Conservation (phyloP, 2,329 filamentous ascomycete species). For the Cladorrhinum sp. region DNA sequence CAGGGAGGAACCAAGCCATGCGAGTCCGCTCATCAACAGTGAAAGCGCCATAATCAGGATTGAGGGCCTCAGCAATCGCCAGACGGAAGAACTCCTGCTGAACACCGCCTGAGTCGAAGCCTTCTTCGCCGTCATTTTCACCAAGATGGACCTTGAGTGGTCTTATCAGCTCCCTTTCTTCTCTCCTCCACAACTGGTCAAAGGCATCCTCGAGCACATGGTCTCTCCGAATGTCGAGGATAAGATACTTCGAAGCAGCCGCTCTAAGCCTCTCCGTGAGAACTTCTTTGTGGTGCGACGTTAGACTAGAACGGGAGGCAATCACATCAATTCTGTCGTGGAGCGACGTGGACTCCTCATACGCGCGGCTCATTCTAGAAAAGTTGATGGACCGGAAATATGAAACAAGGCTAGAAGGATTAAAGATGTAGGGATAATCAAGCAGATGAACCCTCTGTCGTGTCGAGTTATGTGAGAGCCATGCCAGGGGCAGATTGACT, state of each 20-base stretch:
- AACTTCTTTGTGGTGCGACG: conserved; percentile 57
- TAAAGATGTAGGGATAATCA: conserved; percentile 78
- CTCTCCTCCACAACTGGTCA: conserved; percentile 84
- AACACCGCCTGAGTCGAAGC: conserved; percentile 89
- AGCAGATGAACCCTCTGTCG: conserved; percentile 70
- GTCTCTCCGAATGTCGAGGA: conserved; percentile 66
- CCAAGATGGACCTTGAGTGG: conserved; percentile 88
- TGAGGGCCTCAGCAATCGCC: conserved; percentile 73
- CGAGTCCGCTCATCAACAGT: conserved; percentile 70
- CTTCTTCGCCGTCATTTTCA: conserved; percentile 78
- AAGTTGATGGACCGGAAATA: conserved; percentile 91
- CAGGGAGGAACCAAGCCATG: conserved; percentile 85
- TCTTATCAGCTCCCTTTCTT: conserved; percentile 75
- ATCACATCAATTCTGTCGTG: conserved; percentile 56
- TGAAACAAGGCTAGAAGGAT: conserved; percentile 65
- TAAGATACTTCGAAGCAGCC: conserved; percentile 66
- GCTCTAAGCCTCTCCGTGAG: conserved; percentile 62
- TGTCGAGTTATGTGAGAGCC: conserved; percentile 60
- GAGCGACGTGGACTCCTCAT: conserved; percentile 63
- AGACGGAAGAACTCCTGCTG: conserved; percentile 95
- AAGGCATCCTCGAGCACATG: conserved; percentile 71
- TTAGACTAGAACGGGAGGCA: conserved; percentile 52
- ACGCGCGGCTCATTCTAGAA: conserved; percentile 76
- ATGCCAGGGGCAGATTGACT: conserved; percentile 70
- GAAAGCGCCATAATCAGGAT: conserved; percentile 77